These are phyloP conservation scores for Vitis amurensis DNA, from an alignment of 164 flowering plant species.

Conservation along the genomic window DNA sequence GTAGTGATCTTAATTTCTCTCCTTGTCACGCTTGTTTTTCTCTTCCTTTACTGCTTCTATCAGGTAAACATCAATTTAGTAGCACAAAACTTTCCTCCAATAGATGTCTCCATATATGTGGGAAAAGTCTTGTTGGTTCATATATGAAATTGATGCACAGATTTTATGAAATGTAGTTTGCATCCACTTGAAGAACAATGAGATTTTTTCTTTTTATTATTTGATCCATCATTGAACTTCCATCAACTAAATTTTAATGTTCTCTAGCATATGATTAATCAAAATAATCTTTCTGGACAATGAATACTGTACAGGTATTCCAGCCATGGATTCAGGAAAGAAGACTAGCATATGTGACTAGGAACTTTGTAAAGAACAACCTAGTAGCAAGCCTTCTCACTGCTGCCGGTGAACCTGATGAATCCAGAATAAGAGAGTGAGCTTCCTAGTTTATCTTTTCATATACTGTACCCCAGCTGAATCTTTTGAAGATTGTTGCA, in stretches of 20 bases:
- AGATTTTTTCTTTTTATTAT: no score
- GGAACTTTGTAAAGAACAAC: constrained; percentile 16
- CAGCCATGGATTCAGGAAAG: constrained; percentile 44
- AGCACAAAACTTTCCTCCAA: no score
- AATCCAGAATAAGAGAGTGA: constrained; percentile 27
- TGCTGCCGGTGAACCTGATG: constrained; percentile 31
- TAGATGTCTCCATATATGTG: no score
- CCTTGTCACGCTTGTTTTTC: constrained; percentile 21
- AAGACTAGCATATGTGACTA: constrained; percentile 36
- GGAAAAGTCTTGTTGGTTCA: no score
- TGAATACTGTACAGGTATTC: constrained; percentile 23
- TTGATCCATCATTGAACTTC: no score
- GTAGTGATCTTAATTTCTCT: constrained; percentile 24
- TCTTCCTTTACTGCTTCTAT: constrained; percentile 29
- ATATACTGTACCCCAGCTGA: background rate
- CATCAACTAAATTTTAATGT: no score
- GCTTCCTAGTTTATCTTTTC: background rate
- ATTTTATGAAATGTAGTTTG: no score
- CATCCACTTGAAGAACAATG: no score
- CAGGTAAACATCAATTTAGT: constrained; percentile 25
- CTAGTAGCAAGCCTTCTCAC: constrained; percentile 24
- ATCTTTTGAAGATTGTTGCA: no score
- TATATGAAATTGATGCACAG: no score
- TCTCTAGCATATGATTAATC: no score
- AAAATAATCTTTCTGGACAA: background rate